phyloP scores from a whole-genome alignment of 2,329 filamentous ascomycete genomes.

The Metarhizium guizhouense region DNA sequence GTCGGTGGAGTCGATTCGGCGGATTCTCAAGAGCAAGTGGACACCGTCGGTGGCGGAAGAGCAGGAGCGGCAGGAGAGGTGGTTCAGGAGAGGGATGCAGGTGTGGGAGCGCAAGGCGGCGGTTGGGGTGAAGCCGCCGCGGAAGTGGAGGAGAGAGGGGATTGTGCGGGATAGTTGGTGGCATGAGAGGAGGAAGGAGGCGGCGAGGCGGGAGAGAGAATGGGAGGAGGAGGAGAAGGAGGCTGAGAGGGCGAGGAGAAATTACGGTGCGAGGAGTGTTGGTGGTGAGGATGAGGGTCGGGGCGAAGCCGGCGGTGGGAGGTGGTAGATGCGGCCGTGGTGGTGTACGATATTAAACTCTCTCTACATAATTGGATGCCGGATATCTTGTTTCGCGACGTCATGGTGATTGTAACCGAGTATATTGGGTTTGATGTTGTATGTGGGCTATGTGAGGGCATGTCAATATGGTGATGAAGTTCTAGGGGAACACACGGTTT shows the following conservation, averaged over 20 bases:
- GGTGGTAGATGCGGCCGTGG: background rate
- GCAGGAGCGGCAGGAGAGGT: constrained; percentile 47
- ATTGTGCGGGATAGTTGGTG: constrained; percentile 35
- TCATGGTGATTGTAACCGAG: background rate
- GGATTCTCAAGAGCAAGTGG: constrained; percentile 79
- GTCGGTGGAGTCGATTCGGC: constrained; percentile 77
- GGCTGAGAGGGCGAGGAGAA: constrained; percentile 14
- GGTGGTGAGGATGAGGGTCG: background rate
- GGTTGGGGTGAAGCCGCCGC: constrained; percentile 52
- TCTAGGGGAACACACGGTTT: too few species aligned
- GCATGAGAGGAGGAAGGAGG: constrained; percentile 25
- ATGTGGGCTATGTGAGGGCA: too few species aligned
- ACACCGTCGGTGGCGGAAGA: constrained; percentile 51
- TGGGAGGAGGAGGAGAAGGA: constrained; percentile 22
- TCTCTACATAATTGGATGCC: background rate
- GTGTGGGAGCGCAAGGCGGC: constrained; percentile 53
- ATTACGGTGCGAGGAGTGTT: constrained; percentile 1
- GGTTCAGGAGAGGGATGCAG: constrained; percentile 50
- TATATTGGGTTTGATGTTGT: background rate
- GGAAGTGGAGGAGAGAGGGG: constrained; percentile 49
- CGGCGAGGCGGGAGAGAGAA: constrained; percentile 16
- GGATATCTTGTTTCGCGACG: background rate
- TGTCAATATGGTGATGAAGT: too few species aligned
- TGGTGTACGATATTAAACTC: background rate
- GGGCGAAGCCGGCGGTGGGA: background rate